These are phyloP conservation scores for Phialophora expanda DNA, from an alignment of 2,329 filamentous ascomycete species.

Conservation along the genomic window DNA sequence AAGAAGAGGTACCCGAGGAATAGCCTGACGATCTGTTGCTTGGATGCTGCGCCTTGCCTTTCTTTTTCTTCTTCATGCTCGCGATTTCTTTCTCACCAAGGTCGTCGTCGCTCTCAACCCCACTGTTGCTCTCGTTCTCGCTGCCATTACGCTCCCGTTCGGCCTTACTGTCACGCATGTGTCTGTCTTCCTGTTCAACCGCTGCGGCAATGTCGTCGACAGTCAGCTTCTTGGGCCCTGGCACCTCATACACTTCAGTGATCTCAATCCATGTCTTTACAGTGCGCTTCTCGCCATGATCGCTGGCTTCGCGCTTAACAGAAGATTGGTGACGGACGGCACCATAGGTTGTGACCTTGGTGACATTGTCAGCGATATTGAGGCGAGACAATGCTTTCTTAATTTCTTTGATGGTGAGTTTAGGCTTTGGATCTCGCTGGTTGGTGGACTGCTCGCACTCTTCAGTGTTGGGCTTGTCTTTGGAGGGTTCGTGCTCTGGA, in stretches of 20 bases:
- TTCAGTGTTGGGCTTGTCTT: not conserved
- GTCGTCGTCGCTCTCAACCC: slow-evolving; percentile 1
- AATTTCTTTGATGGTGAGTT: not conserved
- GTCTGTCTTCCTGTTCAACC: slow-evolving; percentile 33
- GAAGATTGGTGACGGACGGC: slow-evolving; percentile 25
- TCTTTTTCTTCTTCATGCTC: not conserved
- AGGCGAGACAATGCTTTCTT: slow-evolving; percentile 13
- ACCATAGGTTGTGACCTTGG: slow-evolving; percentile 23
- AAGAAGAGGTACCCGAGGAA: not conserved
- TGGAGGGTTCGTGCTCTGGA: not conserved
- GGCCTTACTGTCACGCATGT: not conserved
- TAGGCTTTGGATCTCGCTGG: not conserved
- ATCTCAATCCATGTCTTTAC: slow-evolving; percentile 33
- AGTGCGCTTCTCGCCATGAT: slow-evolving; percentile 29
- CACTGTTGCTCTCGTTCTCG: slow-evolving; percentile 4
- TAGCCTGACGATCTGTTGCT: not conserved
- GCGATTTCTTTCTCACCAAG: not conserved
- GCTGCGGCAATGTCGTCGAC: slow-evolving; percentile 22
- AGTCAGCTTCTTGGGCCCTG: slow-evolving; percentile 1
- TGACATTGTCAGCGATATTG: slow-evolving; percentile 23
- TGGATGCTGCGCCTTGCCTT: not conserved
- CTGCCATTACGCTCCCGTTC: not conserved
- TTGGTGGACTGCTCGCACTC: not conserved
- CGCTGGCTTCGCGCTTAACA: slow-evolving; percentile 22
- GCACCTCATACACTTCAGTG: slow-evolving; percentile 30